Base-by-base conservation (phyloP, 805 yeast species). In the Lachancea nothofagi region DNA sequence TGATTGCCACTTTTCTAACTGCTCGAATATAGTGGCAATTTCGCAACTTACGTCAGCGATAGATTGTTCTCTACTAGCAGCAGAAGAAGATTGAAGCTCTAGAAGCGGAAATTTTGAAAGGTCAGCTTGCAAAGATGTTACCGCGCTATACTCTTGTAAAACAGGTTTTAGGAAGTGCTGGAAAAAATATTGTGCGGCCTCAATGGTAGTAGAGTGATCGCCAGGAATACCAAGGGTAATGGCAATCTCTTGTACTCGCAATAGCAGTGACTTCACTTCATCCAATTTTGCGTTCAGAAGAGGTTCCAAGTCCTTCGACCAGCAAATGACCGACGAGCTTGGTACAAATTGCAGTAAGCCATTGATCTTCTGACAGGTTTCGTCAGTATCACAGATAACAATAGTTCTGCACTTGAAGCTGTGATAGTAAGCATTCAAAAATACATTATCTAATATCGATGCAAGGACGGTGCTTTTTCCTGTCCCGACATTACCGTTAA, bases 361-460 rank as follows among this genome's bases (percentile, higher is more conserved):
- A 3, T 5, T 13, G 17, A 38, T 8, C 17, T 27, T 38, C 6
- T 14, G 17, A 17, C 42, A 38, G 8, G 37, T 31, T 19, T 38
- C 42, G 3, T 33, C 37, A 2, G 42, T 38, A 21, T 38, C 42
- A 29, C 42, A 38, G 10, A 38, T 18, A 4, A 27, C 29, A 12
- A 38, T 14, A 7, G 36, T 37, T n/a, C 30, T 22, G 5, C 27
- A 7, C 3, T 12, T 30, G 9, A 24, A 27, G 9, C 15, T n/a
- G 15, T 15, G 17, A 21, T 32, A 33, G 12, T 22, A 10, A 13
- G 26, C 15, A 23, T 38, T 38, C 27, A 38, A 19, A 33, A 9
- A 32, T 7, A 32, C 5, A 22, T 33, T 38, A 24, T 38, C 42
- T n/a, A 38, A 4, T 7, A 38, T 32, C 3, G 28, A 4, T 9